Evolutionary conservation across 2,329 filamentous ascomycete species (phyloP).

Genomic region (Beauveria varroae): DNA sequence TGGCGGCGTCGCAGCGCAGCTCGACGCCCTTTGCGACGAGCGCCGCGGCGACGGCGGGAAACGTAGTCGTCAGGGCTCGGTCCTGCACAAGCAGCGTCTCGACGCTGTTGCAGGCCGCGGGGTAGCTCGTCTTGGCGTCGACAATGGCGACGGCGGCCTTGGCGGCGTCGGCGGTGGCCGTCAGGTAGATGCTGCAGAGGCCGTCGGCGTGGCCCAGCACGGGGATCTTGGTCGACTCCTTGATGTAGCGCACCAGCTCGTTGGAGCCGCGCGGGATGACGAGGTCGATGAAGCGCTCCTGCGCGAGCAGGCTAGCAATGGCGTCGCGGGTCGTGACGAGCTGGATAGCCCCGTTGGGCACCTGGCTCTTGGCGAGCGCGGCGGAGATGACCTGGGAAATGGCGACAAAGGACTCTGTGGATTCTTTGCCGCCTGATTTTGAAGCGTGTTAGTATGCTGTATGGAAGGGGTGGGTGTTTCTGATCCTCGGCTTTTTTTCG

Average conservation of each 20-base stretch:
- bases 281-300: conserved; percentile 85
- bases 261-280: conserved; percentile 90
- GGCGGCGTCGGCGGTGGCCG: conserved; percentile 63
- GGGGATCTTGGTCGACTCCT: conserved; percentile 84
- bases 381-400: conserved; percentile 80
- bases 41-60: conserved; percentile 66
- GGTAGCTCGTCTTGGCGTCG: conserved; percentile 91
- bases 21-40: conserved; percentile 71
- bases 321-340: conserved; percentile 89
- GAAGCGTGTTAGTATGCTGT: background rate
- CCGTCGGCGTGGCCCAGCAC: conserved; percentile 95
- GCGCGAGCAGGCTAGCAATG: conserved; percentile 77
- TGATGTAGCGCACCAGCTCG: conserved; percentile 84
- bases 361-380: conserved; percentile 63
- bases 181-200: conserved; percentile 80
- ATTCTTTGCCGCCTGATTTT: conserved; percentile 74
- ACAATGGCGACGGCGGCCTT: conserved; percentile 72
- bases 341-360: conserved; percentile 83
- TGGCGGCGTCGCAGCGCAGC: conserved; percentile 68
- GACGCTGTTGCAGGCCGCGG: conserved; percentile 90
- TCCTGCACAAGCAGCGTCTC: conserved; percentile 86
- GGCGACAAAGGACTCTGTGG: conserved; percentile 85
- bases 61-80: conserved; percentile 54
- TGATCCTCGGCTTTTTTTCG: no score
- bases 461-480: background rate